A percentile compares a stretch with the other conserved stretches of the same genome.
phyloP scores from a whole-genome alignment of 495 filamentous ascomycete species.

The Hypomontagnella submonticulosa region DNA sequence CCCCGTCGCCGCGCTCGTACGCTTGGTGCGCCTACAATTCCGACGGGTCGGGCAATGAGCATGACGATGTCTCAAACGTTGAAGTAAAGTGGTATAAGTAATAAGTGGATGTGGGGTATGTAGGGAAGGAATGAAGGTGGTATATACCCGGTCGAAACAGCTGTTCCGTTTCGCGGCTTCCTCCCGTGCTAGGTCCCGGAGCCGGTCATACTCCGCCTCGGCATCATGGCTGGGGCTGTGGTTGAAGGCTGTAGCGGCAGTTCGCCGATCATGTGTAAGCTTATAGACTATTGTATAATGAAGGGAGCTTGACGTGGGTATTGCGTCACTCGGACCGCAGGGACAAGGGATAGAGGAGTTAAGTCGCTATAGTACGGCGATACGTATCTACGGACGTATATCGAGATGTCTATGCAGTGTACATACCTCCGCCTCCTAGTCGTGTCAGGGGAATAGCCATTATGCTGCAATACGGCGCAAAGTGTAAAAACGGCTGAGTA shows the following conservation, averaged over 20 bases:
- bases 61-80: too few relatives aligned
- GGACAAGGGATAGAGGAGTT: conserved; percentile 14
- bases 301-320: conserved; percentile 10
- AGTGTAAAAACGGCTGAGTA: not conserved
- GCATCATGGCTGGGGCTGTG: conserved; percentile 71
- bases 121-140: not conserved
- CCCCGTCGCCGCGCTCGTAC: conserved; percentile 83
- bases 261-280: conserved; percentile 17
- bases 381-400: conserved; percentile 12
- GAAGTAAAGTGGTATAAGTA: not conserved
- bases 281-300: conserved; percentile 5
- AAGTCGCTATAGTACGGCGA: conserved; percentile 24
- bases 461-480: conserved; percentile 40
- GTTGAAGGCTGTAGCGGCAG: conserved; percentile 76
- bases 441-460: conserved; percentile 73
- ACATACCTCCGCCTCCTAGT: conserved; percentile 69
- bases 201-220: conserved; percentile 91
- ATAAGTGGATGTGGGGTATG: not conserved
- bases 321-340: conserved; percentile 26
- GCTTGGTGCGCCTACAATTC: conserved; percentile 74
- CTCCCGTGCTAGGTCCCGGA: conserved; percentile 82
- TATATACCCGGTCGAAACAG: conserved; percentile 75
- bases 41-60: too few relatives aligned
- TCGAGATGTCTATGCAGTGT: conserved; percentile 14
- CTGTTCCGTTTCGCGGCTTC: conserved; percentile 78